Base-by-base conservation (phyloP, 2,329 filamentous ascomycete genomes). In the Botryotinia globosa region DNA sequence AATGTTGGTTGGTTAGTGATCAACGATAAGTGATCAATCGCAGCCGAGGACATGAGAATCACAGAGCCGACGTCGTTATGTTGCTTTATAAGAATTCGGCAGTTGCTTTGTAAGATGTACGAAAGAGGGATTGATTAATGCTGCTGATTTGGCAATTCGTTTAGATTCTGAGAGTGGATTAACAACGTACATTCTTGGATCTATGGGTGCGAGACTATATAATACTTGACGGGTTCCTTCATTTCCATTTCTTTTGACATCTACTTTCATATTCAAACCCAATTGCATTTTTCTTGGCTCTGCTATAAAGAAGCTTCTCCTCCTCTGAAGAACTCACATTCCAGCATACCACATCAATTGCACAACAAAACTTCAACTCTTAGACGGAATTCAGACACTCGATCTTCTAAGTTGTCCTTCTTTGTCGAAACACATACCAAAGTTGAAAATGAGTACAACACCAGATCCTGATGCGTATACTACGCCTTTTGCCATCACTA, bases 401-500 rank as follows among this genome's bases (percentile, higher is more conserved):
- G 14, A 20, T 63, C 61, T 22, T 20, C n/a, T 44, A 4, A 22
- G 29, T 63, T 22, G 6, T 63, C 4, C 14, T 22, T 8, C 14
- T 42, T 42, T n/a, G 8, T 42, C 0, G 3, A 63, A 63, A 44
- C 12, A 5, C 25, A 9, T 10, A 44, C 25, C 61, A 44, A 39
- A 39, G 20, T 25, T 10, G 7, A 54, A 18, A 29, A 66, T 66
- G 64, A 5, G 32, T 12, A 8, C 14, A 37, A n/a, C 34, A 12
- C 0, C 7, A 22, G 64, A 54, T 4, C 45, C 64, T 25, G 1
- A 51, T 39, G 8, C 34, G 20, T 54, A 20, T n/a, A 70, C 78
- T 29, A 73, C 22, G 12, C 77, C 76, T 25, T 78, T 77, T 32
- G 68, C 73, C 59, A 66, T 77, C 51, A 80, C 79, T 9, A 75